Evolutionary conservation across 352 stramenopile genomes (phyloP), one percentile per base, ranked within the genome.

Genomic region (Globisporangium ultimum): DNA sequence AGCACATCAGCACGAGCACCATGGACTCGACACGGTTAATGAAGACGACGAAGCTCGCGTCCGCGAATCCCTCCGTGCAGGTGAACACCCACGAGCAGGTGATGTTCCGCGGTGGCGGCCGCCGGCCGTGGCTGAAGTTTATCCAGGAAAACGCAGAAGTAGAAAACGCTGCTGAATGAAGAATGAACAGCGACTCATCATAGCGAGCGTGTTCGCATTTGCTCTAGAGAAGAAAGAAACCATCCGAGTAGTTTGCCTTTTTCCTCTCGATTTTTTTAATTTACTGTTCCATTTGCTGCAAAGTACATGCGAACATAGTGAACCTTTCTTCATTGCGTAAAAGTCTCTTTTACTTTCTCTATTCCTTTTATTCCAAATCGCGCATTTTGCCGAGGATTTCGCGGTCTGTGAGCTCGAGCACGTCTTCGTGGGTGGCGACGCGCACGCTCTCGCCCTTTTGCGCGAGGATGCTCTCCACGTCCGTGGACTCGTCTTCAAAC

Each of bases 401-500:
- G 22, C 68, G 69, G 56, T 91, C 82, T 38, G 84, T 94, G 45
- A 96, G 78, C 48, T 96, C 84, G 12, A 96, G 72, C 13, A 96
- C 84, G 64, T 93, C 70, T 24, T 93, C 84, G 50, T 60, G 67
- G 17, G 81, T 94, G 15, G 91, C 76, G 58, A 92, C 78, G 43
- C 80, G 80, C 34, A 92, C 77, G 12, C 70, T 63, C 53, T 93
- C 82, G 32, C 82, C 88, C 56, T 92, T 95, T 36, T 76, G 69
- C 24, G 74, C 63, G 20, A 97, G 70, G 40, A 97, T 68, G 53
- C 72, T 92, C 67, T 97, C 84, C 20, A 98, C 80, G 66, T 98
- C 90, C 15, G 77, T 91, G 2, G 74, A 85, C 13, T 93, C 87
- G 65, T 98, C 91, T 47, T 97, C 90, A 53, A 98, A 98, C 80